These are phyloP conservation scores for Rhodotorula diobovata DNA, from an alignment of 768 basidiomycete genomes.

Conservation along the genomic window DNA sequence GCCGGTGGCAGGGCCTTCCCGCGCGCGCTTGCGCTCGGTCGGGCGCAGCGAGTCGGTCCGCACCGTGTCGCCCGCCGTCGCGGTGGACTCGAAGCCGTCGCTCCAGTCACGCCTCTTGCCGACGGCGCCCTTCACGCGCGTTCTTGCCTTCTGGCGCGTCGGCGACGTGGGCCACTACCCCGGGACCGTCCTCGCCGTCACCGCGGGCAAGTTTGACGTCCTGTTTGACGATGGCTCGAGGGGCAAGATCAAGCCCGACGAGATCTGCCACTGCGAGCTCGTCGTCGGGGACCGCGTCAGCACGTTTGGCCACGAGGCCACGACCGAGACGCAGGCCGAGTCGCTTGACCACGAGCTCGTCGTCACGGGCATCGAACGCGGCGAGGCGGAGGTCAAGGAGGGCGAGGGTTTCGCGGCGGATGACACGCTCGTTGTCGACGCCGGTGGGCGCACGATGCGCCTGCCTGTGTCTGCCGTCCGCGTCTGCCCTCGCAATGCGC, in stretches of 20 bases:
- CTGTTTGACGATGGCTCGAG: conserved; percentile 65
- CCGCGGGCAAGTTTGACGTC: conserved; percentile 51
- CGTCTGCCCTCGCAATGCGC: background rate
- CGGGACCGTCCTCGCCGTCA: conserved; percentile 30
- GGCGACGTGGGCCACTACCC: conserved; percentile 45
- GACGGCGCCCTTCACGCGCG: conserved; percentile 27
- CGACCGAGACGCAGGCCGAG: conserved; percentile 40
- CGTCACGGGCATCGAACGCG: conserved; percentile 49
- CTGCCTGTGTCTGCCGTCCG: conserved; percentile 11
- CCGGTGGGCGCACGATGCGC: conserved; percentile 6
- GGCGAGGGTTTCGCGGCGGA: conserved; percentile 45
- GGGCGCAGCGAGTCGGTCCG: background rate
- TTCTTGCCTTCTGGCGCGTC: conserved; percentile 63
- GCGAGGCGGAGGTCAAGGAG: conserved; percentile 41
- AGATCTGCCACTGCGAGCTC: conserved; percentile 58
- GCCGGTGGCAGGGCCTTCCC: conserved; percentile 8
- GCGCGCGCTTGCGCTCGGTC: background rate
- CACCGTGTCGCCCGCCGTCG: conserved; percentile 6
- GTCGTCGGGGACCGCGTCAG: conserved; percentile 48
- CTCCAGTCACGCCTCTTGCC: conserved; percentile 1
- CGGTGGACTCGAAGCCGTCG: background rate
- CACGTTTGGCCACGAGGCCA: conserved; percentile 46
- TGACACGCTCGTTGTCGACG: conserved; percentile 53
- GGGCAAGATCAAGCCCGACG: conserved; percentile 55
- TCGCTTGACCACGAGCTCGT: conserved; percentile 44